phyloP scores from a whole-genome alignment of 1,139 yeast genomes.

The Sugiyamaella pinicola region DNA sequence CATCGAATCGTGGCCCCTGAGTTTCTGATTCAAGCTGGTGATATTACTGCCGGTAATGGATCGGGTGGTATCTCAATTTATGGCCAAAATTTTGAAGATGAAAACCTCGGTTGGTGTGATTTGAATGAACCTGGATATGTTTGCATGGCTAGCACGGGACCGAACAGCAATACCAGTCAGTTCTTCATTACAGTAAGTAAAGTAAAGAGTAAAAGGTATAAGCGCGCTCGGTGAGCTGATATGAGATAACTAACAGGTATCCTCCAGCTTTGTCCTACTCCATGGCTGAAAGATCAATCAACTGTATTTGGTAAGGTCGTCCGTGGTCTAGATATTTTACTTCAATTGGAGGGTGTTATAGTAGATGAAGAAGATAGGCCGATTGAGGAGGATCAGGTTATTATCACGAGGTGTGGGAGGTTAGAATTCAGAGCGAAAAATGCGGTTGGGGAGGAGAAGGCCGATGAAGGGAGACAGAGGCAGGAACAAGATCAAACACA shows the following conservation, averaged over 20 bases:
- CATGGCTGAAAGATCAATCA: slow-evolving; percentile 59
- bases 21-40: slow-evolving; percentile 83
- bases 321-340: slow-evolving; percentile 69
- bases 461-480: slow-evolving; percentile 1
- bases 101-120: slow-evolving; percentile 50
- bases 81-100: slow-evolving; percentile 56
- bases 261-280: slow-evolving; percentile 33
- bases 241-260: neutral
- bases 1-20: slow-evolving; percentile 70
- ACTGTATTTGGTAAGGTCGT: slow-evolving; percentile 67
- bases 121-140: slow-evolving; percentile 37
- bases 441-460: neutral
- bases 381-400: slow-evolving; percentile 48
- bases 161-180: slow-evolving; percentile 64
- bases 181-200: slow-evolving; percentile 59
- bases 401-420: slow-evolving; percentile 63
- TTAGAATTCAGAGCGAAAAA: slow-evolving; percentile 30
- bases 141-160: slow-evolving; percentile 69
- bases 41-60: slow-evolving; percentile 46
- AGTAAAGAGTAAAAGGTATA: too few species aligned
- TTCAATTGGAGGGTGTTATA: slow-evolving; percentile 34
- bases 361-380: slow-evolving; percentile 44
- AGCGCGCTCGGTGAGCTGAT: neutral
- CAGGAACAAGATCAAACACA: too few species aligned
- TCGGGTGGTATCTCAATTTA: slow-evolving; percentile 41